Conservation (phyloP, 352 stramenopile genomes). For the Lagenidium giganteum region DNA sequence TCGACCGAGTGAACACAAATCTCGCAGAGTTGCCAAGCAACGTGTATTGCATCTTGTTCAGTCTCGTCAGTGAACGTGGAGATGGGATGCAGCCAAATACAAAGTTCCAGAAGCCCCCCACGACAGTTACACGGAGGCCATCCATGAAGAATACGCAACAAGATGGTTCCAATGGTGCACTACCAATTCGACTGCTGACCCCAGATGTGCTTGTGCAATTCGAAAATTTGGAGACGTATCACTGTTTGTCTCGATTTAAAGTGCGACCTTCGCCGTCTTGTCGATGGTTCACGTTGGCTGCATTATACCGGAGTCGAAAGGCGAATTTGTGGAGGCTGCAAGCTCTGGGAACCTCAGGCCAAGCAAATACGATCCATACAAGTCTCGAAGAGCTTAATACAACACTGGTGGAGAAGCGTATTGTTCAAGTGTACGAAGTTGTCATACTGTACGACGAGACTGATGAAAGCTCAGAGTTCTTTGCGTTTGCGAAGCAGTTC, state of each 20-base stretch:
- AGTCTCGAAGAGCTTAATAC: conserved; percentile 49
- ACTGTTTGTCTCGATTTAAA: conserved; percentile 46
- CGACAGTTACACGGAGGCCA: neutral
- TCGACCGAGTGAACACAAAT: conserved; percentile 39
- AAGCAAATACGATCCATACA: conserved; percentile 41
- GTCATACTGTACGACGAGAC: conserved; percentile 24
- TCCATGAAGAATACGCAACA: too few species aligned
- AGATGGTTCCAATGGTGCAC: too few species aligned
- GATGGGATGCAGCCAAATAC: too few species aligned
- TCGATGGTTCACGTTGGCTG: conserved; percentile 46
- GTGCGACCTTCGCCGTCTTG: conserved; percentile 18
- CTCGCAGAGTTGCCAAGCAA: conserved; percentile 27
- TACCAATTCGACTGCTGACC: too few species aligned
- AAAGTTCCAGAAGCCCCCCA: neutral
- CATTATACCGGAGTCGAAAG: conserved; percentile 49
- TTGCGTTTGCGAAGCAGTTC: conserved; percentile 37
- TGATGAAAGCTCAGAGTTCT: conserved; percentile 14
- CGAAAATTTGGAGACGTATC: conserved; percentile 42
- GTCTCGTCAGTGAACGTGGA: conserved; percentile 23
- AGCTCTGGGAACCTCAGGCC: conserved; percentile 27
- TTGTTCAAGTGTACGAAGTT: conserved; percentile 63
- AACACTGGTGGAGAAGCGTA: conserved; percentile 34
- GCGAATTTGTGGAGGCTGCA: conserved; percentile 42
- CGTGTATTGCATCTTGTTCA: conserved; percentile 54
- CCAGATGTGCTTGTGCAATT: conserved; percentile 29